Evolutionary conservation across 2,329 filamentous ascomycete genomes (phyloP), one percentile per base, ranked within the genome.

Genomic region (Penicillium nordicum): DNA sequence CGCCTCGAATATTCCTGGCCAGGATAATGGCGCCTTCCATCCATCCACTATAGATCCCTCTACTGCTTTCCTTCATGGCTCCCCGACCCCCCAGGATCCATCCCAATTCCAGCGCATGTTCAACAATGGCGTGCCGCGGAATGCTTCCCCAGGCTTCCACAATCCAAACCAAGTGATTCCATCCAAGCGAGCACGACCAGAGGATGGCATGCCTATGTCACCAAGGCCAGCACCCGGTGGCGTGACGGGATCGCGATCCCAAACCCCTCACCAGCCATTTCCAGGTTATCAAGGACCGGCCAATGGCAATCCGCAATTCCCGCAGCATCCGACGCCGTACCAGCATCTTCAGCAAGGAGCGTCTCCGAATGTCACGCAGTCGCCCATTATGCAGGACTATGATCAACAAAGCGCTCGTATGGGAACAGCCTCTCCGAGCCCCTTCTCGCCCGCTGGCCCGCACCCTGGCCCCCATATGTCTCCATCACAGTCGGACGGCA

Each of bases 351-450:
- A 91, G 68, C 85, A 88, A 63, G 88, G 89, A 67, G 87, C 88
- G 50, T 92, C 91, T 4, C 83, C 86, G 49, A 94, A 92, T 73
- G 88, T 90, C 59, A 96, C 91, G 38, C 93, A 93, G 11, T 97
- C 94, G 7, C 94, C 94, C 29, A 93, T 95, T 60, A 92, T 97
- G 60, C 92, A 95, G 69, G 82, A 85, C 52, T 86, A 85, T 53
- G 77, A 78, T 57, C 75, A 80, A 74, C 84, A 89, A 69, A 83
- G 83, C 66, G 86, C 88, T 38, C 89, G 92, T 68, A 90, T 97
- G 73, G 88, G 92, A 63, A 97, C 93, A 44, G 88, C 91, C 42
- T 97, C 94, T 32, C 93, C 94, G 4, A 93, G 94, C 73, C 90
- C 91, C 1, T 96, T 95, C 72, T 92, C 89, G 1, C 89, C 89